A percentile compares a stretch with the other conserved stretches of the same genome.
phyloP scores from a whole-genome alignment of 371 early-diverging fungal genomes.

The Funneliformis caledonium region DNA sequence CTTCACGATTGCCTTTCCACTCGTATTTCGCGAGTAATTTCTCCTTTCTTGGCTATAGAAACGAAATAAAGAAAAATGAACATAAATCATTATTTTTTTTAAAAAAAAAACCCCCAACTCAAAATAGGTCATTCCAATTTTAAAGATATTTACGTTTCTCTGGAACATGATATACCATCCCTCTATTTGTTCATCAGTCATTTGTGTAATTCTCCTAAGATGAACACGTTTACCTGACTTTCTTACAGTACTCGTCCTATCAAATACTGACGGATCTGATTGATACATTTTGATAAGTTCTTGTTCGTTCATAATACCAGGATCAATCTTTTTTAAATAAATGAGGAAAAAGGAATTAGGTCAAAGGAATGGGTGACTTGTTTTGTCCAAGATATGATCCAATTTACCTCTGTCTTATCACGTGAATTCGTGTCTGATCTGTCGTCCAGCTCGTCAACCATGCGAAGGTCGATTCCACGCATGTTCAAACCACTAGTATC shows the following conservation, averaged over 20 bases:
- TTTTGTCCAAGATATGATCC: neutral
- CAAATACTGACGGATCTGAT: conserved; percentile 62
- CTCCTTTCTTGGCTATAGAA: conserved; percentile 35
- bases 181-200: conserved; percentile 91
- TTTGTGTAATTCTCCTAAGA: conserved; percentile 68
- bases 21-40: conserved; percentile 29
- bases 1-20: neutral
- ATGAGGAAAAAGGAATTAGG: neutral
- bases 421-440: conserved; percentile 42
- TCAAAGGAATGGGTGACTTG: neutral
- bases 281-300: conserved; percentile 58
- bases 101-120: neutral
- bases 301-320: conserved; percentile 61
- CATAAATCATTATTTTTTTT: neutral
- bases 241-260: conserved; percentile 58
- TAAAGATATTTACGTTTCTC: conserved; percentile 69
- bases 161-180: conserved; percentile 90
- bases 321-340: conserved; percentile 50
- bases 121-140: neutral
- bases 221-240: conserved; percentile 64
- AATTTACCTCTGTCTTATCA: neutral
- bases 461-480: conserved; percentile 57
- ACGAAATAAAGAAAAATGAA: neutral
- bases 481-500: conserved; percentile 74
- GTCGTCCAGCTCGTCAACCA: conserved; percentile 62